Evolutionary conservation across 139 green algal genomes (phyloP).

Genomic region (Coelastrella sp.): DNA sequence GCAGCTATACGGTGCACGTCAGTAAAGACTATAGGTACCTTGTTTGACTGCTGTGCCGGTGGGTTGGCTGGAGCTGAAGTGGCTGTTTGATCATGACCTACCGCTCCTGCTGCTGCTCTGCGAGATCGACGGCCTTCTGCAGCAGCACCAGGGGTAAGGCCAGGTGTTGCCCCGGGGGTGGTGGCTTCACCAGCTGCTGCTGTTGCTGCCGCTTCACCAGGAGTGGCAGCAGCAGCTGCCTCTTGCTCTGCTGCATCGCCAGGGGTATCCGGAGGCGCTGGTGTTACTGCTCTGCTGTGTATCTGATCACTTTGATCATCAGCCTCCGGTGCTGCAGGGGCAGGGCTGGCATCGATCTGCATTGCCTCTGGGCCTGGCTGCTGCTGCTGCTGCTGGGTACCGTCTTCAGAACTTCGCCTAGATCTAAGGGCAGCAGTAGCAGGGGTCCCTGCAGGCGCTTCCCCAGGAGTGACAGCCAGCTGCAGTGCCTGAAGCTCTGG

Average conservation of each 20-base stretch:
- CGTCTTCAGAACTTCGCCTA: too few species aligned
- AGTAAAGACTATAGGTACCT: background rate
- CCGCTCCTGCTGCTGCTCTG: background rate
- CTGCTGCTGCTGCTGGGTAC: background rate
- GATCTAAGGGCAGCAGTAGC: too few species aligned
- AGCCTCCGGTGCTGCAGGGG: background rate
- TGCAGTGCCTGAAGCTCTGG: constrained; percentile 5
- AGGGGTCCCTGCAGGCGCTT: too few species aligned
- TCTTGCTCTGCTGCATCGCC: too few species aligned
- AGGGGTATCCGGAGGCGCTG: background rate
- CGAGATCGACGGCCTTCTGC: background rate
- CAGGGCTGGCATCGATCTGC: background rate
- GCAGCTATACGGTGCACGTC: background rate
- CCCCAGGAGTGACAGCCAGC: background rate
- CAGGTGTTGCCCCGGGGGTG: background rate
- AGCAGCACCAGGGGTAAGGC: background rate
- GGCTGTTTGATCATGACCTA: background rate
- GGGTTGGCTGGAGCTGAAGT: background rate
- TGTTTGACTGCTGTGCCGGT: background rate
- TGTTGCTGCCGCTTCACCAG: background rate
- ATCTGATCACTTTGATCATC: too few species aligned
- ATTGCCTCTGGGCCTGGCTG: background rate
- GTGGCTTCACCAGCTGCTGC: background rate
- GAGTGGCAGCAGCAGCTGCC: too few species aligned
- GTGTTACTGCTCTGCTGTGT: background rate